A percentile compares a stretch with the other conserved stretches of the same genome.
These are phyloP conservation scores for Penicillium vulpinum DNA, from an alignment of 2,329 filamentous ascomycete genomes.

Conservation along the genomic window DNA sequence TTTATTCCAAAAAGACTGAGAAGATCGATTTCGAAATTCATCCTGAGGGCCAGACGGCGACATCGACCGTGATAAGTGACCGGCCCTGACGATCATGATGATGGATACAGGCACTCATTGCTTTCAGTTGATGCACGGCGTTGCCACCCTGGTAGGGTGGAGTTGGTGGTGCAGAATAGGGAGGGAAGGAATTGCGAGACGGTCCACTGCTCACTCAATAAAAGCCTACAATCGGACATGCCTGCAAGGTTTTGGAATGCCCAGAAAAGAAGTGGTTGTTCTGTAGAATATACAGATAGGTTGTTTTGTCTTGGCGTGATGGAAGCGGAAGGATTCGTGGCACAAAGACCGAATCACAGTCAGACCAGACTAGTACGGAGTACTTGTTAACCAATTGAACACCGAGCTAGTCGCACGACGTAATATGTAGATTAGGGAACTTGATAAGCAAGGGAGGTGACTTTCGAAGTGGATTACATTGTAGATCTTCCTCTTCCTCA, in stretches of 20 bases:
- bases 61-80: constrained; percentile 25
- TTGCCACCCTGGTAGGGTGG: constrained; percentile 20
- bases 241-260: constrained; percentile 24
- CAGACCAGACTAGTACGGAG: background rate
- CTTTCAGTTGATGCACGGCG: constrained; percentile 25
- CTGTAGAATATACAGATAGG: constrained; percentile 1
- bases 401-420: background rate
- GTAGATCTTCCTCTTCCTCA: background rate
- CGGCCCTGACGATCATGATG: constrained; percentile 22
- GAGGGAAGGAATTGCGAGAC: constrained; percentile 19
- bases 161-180: constrained; percentile 14
- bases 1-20: constrained; percentile 14
- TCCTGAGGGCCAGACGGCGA: constrained; percentile 16
- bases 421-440: background rate
- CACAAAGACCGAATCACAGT: background rate
- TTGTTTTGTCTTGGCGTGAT: background rate
- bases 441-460: constrained; percentile 17
- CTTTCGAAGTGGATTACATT: background rate
- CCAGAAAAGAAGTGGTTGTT: constrained; percentile 2
- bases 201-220: constrained; percentile 14
- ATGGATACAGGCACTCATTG: constrained; percentile 24
- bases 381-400: too few relatives aligned
- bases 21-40: constrained; percentile 18
- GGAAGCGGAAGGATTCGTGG: constrained; percentile 15
- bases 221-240: constrained; percentile 13